Conservation (phyloP, 805 yeast genomes). For the Yamadazyma kitorensis region DNA sequence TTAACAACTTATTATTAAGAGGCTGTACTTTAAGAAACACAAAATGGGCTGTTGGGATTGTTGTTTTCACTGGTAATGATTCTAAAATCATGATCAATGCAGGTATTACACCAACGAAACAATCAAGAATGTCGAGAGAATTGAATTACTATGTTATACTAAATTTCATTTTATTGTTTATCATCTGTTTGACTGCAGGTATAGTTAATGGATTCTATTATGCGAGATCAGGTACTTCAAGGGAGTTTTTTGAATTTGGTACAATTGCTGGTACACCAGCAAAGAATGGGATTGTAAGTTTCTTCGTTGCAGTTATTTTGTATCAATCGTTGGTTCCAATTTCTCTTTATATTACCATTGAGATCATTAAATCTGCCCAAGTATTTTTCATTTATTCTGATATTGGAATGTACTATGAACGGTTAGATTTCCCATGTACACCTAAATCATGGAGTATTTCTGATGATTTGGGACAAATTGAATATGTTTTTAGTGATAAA, state of each 20-base stretch:
- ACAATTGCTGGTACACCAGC: slow-evolving; percentile 65
- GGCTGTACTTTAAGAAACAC: slow-evolving; percentile 81
- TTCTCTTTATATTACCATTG: slow-evolving; percentile 77
- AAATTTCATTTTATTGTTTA: slow-evolving; percentile 62
- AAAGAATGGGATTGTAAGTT: slow-evolving; percentile 66
- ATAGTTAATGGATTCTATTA: slow-evolving; percentile 69
- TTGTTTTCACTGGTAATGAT: slow-evolving; percentile 73
- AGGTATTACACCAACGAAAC: slow-evolving; percentile 76
- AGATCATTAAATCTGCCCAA: slow-evolving; percentile 78
- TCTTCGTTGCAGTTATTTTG: slow-evolving; percentile 72
- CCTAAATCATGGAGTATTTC: slow-evolving; percentile 85
- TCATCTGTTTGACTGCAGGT: slow-evolving; percentile 68
- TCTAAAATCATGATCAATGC: slow-evolving; percentile 80
- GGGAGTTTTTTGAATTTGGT: slow-evolving; percentile 67
- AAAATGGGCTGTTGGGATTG: slow-evolving; percentile 79
- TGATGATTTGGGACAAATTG: slow-evolving; percentile 84
- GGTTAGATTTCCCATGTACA: slow-evolving; percentile 74
- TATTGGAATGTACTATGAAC: slow-evolving; percentile 64
- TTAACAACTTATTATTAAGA: slow-evolving; percentile 66
- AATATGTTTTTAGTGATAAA: slow-evolving; percentile 79
- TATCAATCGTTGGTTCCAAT: slow-evolving; percentile 83
- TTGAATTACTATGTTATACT: slow-evolving; percentile 66
- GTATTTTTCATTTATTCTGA: slow-evolving; percentile 80
- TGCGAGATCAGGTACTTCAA: slow-evolving; percentile 42
- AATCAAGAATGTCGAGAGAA: slow-evolving; percentile 70